A percentile compares a stretch with the other conserved stretches of the same genome.
Evolutionary conservation across 371 early-diverging fungal species (phyloP).

Genomic region (Sporodiniella umbellata): DNA sequence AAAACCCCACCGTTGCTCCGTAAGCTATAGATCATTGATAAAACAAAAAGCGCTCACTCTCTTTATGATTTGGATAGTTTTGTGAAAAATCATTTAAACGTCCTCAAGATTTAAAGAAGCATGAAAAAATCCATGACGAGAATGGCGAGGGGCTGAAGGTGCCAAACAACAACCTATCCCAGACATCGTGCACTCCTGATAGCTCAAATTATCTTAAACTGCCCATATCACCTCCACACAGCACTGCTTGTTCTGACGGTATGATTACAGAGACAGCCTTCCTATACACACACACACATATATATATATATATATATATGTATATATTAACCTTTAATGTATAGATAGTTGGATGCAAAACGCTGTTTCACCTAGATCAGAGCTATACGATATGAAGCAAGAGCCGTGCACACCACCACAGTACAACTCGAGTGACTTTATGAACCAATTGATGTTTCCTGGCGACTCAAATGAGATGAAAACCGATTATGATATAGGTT

Average conservation of each 20-base stretch:
- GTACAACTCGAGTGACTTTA: conserved; percentile 8
- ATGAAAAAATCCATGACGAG: conserved; percentile 75
- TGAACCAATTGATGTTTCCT: conserved; percentile 18
- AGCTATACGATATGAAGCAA: conserved; percentile 16
- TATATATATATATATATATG: too few relatives aligned
- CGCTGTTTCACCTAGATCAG: conserved; percentile 16
- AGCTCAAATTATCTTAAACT: conserved; percentile 1
- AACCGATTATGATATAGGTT: conserved; percentile 23
- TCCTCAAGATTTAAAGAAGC: conserved; percentile 87
- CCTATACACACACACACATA: too few relatives aligned
- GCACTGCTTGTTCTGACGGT: conserved; percentile 20
- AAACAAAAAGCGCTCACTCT: too few relatives aligned
- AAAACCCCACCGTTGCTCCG: conserved; percentile 78
- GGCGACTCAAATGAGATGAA: conserved; percentile 15
- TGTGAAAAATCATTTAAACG: conserved; percentile 84
- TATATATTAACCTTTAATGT: too few relatives aligned
- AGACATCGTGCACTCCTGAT: neutral
- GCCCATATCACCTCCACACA: conserved; percentile 23
- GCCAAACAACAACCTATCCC: conserved; percentile 1
- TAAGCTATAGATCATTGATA: conserved; percentile 13
- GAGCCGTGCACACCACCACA: conserved; percentile 18
- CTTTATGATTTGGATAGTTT: conserved; percentile 21
- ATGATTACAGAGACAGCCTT: too few relatives aligned
- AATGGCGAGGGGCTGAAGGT: conserved; percentile 1
- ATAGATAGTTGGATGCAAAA: conserved; percentile 18